These are phyloP conservation scores for Penicillium maclennaniae DNA, from an alignment of 495 filamentous ascomycete species.

Conservation along the genomic window DNA sequence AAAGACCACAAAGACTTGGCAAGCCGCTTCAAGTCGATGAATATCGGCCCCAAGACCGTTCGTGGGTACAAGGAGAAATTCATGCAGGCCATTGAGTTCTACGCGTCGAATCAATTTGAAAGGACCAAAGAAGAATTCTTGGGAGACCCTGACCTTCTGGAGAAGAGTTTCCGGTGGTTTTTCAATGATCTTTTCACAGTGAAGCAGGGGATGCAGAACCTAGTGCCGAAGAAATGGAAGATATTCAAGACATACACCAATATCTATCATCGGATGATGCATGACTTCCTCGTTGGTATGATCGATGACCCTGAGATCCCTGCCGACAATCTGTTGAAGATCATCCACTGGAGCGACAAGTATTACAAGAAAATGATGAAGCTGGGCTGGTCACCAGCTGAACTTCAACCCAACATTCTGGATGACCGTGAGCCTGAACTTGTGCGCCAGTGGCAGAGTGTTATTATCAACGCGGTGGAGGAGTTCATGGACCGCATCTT, in stretches of 20 bases:
- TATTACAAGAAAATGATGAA: constrained; percentile 96
- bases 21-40: constrained; percentile 88
- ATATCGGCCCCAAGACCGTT: constrained; percentile 83
- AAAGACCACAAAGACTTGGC: constrained; percentile 93
- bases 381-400: constrained; percentile 69
- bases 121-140: constrained; percentile 70
- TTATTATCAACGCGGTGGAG: constrained; percentile 92
- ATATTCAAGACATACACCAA: constrained; percentile 85
- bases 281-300: constrained; percentile 76
- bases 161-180: constrained; percentile 87
- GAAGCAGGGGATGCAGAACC: constrained; percentile 76
- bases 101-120: constrained; percentile 71
- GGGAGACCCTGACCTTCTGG: constrained; percentile 74
- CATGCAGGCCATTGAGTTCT: constrained; percentile 69
- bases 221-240: constrained; percentile 97
- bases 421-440: constrained; percentile 86
- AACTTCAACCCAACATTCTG: constrained; percentile 75
- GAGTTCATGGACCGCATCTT: constrained; percentile 97
- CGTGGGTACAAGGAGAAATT: constrained; percentile 97
- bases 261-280: constrained; percentile 92
- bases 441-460: constrained; percentile 84
- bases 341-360: constrained; percentile 91
- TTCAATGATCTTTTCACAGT: constrained; percentile 96
- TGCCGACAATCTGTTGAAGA: constrained; percentile 76
- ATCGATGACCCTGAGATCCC: constrained; percentile 77